These are phyloP conservation scores for Tolypocladium sp. DNA, from an alignment of 2,329 filamentous ascomycete species.

Conservation along the genomic window DNA sequence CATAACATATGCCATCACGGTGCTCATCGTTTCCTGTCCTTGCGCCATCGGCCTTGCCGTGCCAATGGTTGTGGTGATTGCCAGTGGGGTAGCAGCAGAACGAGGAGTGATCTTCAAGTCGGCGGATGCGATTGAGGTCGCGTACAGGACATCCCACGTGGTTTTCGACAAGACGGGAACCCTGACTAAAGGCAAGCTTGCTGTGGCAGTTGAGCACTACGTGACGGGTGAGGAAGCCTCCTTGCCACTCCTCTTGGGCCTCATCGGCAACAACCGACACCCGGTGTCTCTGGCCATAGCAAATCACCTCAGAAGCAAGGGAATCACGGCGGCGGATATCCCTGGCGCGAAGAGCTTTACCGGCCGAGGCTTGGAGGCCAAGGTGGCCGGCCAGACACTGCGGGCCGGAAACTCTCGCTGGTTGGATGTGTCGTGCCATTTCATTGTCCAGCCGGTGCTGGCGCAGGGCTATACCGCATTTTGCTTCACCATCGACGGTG, in stretches of 20 bases:
- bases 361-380: conserved; percentile 37
- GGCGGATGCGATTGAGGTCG: conserved; percentile 53
- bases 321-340: conserved; percentile 10
- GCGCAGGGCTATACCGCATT: conserved; percentile 32
- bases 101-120: conserved; percentile 62
- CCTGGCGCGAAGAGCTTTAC: conserved; percentile 26
- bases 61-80: conserved; percentile 70
- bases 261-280: conserved; percentile 35
- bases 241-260: conserved; percentile 16
- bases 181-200: conserved; percentile 50
- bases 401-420: conserved; percentile 42
- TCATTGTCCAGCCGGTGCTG: conserved; percentile 23
- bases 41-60: conserved; percentile 68
- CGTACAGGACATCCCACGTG: conserved; percentile 52
- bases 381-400: conserved; percentile 16
- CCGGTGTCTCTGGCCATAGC: conserved; percentile 42
- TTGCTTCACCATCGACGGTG: conserved; percentile 31
- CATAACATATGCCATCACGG: conserved; percentile 63
- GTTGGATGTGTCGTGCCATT: conserved; percentile 24
- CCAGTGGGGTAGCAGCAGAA: conserved; percentile 55
- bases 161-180: conserved; percentile 80
- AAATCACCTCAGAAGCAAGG: conserved; percentile 23
- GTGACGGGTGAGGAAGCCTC: background rate
- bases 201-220: conserved; percentile 19
- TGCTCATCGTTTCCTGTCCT: conserved; percentile 68